Conservation (phyloP, 129 eudicot species). For the Flaveria robusta region DNA sequence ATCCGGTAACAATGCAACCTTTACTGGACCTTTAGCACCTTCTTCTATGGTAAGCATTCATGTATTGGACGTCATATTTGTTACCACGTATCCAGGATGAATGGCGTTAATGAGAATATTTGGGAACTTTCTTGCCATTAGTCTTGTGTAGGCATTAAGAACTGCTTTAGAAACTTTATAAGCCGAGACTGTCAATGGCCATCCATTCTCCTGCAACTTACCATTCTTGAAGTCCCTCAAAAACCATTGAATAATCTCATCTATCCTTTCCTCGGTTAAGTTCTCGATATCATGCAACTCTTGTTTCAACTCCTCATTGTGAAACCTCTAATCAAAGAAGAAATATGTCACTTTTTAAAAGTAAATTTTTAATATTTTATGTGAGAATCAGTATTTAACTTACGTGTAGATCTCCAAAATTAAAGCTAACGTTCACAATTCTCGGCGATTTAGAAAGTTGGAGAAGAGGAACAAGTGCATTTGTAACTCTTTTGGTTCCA, state of each 20-base stretch:
- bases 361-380: neutral
- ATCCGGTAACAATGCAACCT: neutral
- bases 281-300: neutral
- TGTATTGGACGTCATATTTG: neutral
- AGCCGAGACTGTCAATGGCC: neutral
- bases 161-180: neutral
- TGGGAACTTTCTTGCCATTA: neutral
- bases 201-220: neutral
- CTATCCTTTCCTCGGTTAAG: neutral
- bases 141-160: neutral
- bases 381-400: neutral
- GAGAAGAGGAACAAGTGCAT: slow-evolving; percentile 19
- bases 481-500: slow-evolving; percentile 26
- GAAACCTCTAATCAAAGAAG: neutral
- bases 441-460: slow-evolving; percentile 13
- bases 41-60: neutral
- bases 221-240: neutral
- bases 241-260: neutral
- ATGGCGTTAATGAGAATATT: neutral
- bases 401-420: slow-evolving; percentile 19
- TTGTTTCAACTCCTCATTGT: neutral
- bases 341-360: no score
- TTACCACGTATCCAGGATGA: neutral
- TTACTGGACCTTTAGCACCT: neutral
- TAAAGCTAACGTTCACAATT: slow-evolving; percentile 26